Evolutionary conservation across 768 basidiomycete species (phyloP), one percentile per base, ranked within the genome.

Genomic region (Trametes cingulata): DNA sequence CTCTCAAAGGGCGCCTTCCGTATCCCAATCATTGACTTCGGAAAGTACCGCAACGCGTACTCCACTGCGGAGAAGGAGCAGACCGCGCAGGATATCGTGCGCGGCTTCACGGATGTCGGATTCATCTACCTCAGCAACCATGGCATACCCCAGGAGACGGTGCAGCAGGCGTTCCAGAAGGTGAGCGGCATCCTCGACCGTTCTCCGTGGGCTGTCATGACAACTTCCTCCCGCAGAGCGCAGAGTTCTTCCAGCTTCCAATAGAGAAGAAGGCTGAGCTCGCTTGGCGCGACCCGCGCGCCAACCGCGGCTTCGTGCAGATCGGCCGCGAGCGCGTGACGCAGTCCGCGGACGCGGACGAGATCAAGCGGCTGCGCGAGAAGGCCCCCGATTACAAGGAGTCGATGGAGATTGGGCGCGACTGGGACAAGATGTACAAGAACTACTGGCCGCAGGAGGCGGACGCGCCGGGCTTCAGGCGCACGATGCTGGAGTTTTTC

Each of bases 401-500:
- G 72, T 78, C 85, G 8, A 92, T 95, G 86, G 93, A 95, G 72
- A 93, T 95, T 45, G 92, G 93, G 29, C 81, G 88, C 24, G 91
- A 95, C 58, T 89, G 88, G 85, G 91, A 90, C 64, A 76, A 80
- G 15, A 78, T 74, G 39, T 91, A 87, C 86, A 85, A 82, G 70
- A 95, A 95, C 70, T 80, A 80, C 64, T 95, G 93, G 93, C 92
- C 90, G 3, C 73, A 76, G 42, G 85, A 90, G 66, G 67, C 61
- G 2, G 80, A 85, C 52, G 83, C 76, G 1, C 88, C 91, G 0
- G 78, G 71, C 9, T 95, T 93, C 76, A 88, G 87, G 69, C 70
- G 76, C 22, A 85, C 83, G 2, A 91, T 90, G 86, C 73, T 91
- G 62, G 76, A 81, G 57, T 95, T 95, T 74, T 92, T 86, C 70